Evolutionary conservation across 2,329 filamentous ascomycete genomes (phyloP), one percentile per base, ranked within the genome.

Genomic region (Tothia fuscella): DNA sequence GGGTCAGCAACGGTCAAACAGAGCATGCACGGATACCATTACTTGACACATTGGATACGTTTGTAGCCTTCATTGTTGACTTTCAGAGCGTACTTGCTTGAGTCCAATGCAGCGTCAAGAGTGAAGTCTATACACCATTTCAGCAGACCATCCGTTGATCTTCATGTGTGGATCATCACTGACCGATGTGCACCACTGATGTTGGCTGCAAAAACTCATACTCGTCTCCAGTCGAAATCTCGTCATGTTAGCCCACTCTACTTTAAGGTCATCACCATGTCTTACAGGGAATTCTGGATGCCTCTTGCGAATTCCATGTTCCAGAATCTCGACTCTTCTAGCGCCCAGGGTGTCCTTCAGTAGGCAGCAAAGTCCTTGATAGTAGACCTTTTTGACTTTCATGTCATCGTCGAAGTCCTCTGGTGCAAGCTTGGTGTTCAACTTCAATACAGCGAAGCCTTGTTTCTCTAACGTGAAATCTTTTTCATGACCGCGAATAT

Each of bases 121-220:
- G 40, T 42, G 34, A 42, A 42, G 19, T 42, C 40, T 42, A n/a
- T 16, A 16, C 4, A 17, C 26, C 32, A 14, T 17, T 19, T 25
- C 4, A 2, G 26, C 13, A 22, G 6, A 35, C 5, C 5, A 5
- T 14, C 10, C 21, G n/a, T 16, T 25, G 17, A 14, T 17, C 16
- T 20, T 17, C 10, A 13, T 42, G 19, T 10, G 22, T 5, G 10
- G 7, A 2, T 7, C 7, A n/a, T 9, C 17, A 6, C 40, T 26
- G 25, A 38, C 40, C 40, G 13, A 42, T 38, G 20, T 42, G 40
- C 5, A 42, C 33, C 5, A 42, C 14, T 9, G 40, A 42, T 13
- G 40, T 42, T 26, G 40, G 40, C 24, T 42, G 40, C 14, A 42
- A 32, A 42, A 33, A 39, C 14, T 42, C 36, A 16, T 38, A 38